Conservation (phyloP, 371 early-diverging fungal genomes). For the Saksenaea vasiformis region DNA sequence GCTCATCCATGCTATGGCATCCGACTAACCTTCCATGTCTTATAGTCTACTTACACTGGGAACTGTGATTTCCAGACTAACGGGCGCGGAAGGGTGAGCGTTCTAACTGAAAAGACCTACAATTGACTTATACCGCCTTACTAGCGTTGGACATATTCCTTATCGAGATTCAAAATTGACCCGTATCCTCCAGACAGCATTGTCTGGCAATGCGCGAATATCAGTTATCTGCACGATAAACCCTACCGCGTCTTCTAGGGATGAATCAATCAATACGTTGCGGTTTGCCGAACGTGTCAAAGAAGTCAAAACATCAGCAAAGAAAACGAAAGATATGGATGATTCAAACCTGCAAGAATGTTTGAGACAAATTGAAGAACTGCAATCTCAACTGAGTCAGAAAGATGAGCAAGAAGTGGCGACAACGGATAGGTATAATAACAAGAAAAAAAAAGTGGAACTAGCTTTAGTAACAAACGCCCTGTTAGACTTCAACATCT, state of each 20-base stretch:
- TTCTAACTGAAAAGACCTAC: background rate
- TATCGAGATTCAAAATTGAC: slow-evolving; percentile 95
- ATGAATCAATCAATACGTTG: slow-evolving; percentile 85
- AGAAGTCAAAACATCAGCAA: slow-evolving; percentile 45
- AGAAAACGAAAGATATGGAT: slow-evolving; percentile 53
- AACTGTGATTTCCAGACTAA: slow-evolving; percentile 81
- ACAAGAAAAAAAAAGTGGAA: too few species aligned
- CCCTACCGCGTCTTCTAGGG: slow-evolving; percentile 61
- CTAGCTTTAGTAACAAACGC: background rate
- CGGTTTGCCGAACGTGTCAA: slow-evolving; percentile 85
- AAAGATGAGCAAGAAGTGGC: slow-evolving; percentile 52
- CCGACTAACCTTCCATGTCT: background rate
- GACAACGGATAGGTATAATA: slow-evolving; percentile 29
- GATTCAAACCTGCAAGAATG: slow-evolving; percentile 87
- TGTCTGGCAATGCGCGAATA: slow-evolving; percentile 80
- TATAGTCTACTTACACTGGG: slow-evolving; percentile 75
- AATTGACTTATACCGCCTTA: background rate
- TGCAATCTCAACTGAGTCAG: slow-evolving; percentile 73
- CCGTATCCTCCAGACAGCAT: slow-evolving; percentile 79
- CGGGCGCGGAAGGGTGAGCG: slow-evolving; percentile 24
- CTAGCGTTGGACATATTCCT: slow-evolving; percentile 68
- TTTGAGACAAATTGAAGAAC: slow-evolving; percentile 73
- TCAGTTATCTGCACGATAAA: slow-evolving; percentile 83
- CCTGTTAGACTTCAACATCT: slow-evolving; percentile 28
- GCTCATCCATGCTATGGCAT: background rate